Percentiles rank a stretch among this genome's conserved stretches.
Evolutionary conservation across 306 rosid species (phyloP).

Genomic region (Casuarina glauca): DNA sequence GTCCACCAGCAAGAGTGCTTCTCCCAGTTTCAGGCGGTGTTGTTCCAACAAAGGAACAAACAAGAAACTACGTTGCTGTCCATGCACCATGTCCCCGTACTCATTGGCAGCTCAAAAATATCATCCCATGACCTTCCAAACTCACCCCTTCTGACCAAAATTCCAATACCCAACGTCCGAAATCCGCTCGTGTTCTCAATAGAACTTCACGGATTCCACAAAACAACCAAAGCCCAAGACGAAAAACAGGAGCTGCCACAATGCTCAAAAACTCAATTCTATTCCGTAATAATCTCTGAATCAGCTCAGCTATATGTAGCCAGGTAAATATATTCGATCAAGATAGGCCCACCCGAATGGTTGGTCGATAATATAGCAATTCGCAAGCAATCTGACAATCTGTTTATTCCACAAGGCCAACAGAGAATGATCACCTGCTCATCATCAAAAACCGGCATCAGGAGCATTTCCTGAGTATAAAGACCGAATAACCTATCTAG

Average conservation of each 20-base stretch:
- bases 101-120: slow-evolving; percentile 10
- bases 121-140: slow-evolving; percentile 1
- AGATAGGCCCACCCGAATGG: background rate
- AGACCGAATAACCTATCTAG: slow-evolving; percentile 3
- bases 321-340: background rate
- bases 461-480: slow-evolving; percentile 24
- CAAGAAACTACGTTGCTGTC: slow-evolving; percentile 15
- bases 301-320: background rate
- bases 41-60: slow-evolving; percentile 29
- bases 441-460: slow-evolving; percentile 22
- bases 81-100: slow-evolving; percentile 24
- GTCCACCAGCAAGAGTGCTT: slow-evolving; percentile 9
- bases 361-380: slow-evolving; percentile 11
- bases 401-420: slow-evolving; percentile 24
- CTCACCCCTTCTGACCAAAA: background rate
- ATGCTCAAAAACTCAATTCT: slow-evolving; percentile 2
- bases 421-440: slow-evolving; percentile 26
- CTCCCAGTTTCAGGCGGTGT: slow-evolving; percentile 13
- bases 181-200: background rate
- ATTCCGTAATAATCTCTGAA: background rate
- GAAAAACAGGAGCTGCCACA: background rate
- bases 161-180: background rate
- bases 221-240: background rate
- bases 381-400: slow-evolving; percentile 16
- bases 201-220: background rate